Conservation (phyloP, 2,329 filamentous ascomycete genomes). For the Nothomitra cinnamomea region DNA sequence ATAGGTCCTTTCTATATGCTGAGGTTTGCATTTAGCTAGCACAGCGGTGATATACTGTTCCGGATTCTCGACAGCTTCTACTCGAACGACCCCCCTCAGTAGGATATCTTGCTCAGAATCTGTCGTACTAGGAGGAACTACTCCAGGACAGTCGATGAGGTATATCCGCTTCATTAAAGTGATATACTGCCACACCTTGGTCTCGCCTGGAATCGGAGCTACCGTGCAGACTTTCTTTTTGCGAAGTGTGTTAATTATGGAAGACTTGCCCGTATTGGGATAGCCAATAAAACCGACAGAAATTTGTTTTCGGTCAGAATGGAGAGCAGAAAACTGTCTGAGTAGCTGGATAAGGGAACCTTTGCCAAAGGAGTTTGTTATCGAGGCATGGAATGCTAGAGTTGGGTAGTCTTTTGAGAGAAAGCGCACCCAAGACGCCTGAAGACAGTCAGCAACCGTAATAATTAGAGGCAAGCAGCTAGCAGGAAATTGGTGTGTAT, state of each 20-base stretch:
- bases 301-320: slow-evolving; percentile 84
- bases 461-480: slow-evolving; percentile 13
- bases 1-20: slow-evolving; percentile 86
- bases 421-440: slow-evolving; percentile 85
- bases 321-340: slow-evolving; percentile 79
- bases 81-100: slow-evolving; percentile 75
- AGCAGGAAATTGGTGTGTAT: slow-evolving; percentile 42
- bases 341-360: slow-evolving; percentile 83
- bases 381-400: slow-evolving; percentile 81
- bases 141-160: slow-evolving; percentile 91
- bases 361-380: slow-evolving; percentile 95
- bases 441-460: slow-evolving; percentile 15
- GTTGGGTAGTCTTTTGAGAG: slow-evolving; percentile 87
- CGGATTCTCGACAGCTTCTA: slow-evolving; percentile 92
- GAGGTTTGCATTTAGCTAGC: slow-evolving; percentile 60
- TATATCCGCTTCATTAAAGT: slow-evolving; percentile 90
- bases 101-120: slow-evolving; percentile 81
- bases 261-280: slow-evolving; percentile 90
- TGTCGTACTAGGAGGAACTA: slow-evolving; percentile 73
- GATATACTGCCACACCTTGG: slow-evolving; percentile 96
- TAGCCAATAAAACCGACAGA: slow-evolving; percentile 80
- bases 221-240: slow-evolving; percentile 91
- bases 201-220: slow-evolving; percentile 89
- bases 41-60: slow-evolving; percentile 88
- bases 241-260: slow-evolving; percentile 88